Percentiles rank a stretch among this genome's conserved stretches.
These are phyloP conservation scores for Calycina herbarum DNA, from an alignment of 2,329 filamentous ascomycete genomes.

Conservation along the genomic window DNA sequence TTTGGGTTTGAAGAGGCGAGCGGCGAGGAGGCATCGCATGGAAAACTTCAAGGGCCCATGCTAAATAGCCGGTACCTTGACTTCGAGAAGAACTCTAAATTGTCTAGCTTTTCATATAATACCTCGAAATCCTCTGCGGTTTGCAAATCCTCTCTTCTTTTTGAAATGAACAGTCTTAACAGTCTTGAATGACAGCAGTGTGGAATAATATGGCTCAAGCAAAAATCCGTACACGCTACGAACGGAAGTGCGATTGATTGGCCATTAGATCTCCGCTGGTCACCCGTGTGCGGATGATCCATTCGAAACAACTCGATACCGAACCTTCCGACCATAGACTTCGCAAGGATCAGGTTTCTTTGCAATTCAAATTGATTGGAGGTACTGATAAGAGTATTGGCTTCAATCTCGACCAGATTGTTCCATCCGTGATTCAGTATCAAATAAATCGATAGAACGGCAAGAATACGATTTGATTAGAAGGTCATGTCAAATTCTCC, in stretches of 20 bases:
- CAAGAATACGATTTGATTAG: too few species aligned
- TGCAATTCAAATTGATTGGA: not conserved
- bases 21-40: not conserved
- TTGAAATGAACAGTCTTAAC: too few species aligned
- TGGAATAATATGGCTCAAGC: not conserved
- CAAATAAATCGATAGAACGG: not conserved
- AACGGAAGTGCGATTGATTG: not conserved
- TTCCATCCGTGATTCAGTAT: not conserved
- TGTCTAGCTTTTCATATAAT: not conserved
- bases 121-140: not conserved
- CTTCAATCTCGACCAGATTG: not conserved
- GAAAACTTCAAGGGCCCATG: not conserved
- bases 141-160: not conserved
- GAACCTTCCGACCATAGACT: not conserved
- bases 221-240: not conserved
- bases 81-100: not conserved
- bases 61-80: not conserved
- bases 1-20: not conserved
- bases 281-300: not conserved
- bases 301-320: not conserved
- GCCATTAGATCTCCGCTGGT: not conserved
- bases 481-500: too few species aligned
- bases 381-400: not conserved
- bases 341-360: not conserved
- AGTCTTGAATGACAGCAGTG: too few species aligned